Conservation (phyloP, 495 filamentous ascomycete species). For the Xylaria intraflava region DNA sequence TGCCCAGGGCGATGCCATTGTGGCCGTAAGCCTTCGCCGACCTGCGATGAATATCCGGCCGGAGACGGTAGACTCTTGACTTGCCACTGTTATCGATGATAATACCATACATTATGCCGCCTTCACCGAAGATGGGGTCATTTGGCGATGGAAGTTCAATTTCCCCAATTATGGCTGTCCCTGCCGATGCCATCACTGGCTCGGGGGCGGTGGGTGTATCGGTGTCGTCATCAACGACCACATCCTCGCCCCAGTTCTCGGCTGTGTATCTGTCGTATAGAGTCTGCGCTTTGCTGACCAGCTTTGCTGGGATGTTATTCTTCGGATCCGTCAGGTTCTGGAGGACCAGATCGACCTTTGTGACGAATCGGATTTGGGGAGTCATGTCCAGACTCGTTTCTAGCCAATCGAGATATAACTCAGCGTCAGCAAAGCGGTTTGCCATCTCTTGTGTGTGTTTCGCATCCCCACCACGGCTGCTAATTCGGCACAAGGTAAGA, state of each 20-base stretch:
- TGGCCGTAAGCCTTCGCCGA: conserved; percentile 37
- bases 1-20: conserved; percentile 38
- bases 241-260: conserved; percentile 19
- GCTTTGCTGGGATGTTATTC: not conserved
- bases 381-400: conserved; percentile 14
- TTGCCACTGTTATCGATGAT: conserved; percentile 11
- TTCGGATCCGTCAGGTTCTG: not conserved
- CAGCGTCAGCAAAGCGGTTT: conserved; percentile 2
- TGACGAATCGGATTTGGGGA: conserved; percentile 1
- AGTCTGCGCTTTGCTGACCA: conserved; percentile 6
- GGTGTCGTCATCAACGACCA: conserved; percentile 6
- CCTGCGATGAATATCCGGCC: conserved; percentile 16
- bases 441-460: not conserved
- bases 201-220: not conserved
- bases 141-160: conserved; percentile 14
- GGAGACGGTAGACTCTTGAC: conserved; percentile 17
- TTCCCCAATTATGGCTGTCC: not conserved
- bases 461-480: not conserved
- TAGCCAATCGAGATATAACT: conserved; percentile 16
- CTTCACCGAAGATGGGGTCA: conserved; percentile 26
- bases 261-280: conserved; percentile 8
- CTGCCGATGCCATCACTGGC: not conserved
- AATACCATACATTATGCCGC: conserved; percentile 39
- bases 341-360: not conserved
- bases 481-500: not conserved